Conservation (phyloP, 2,329 filamentous ascomycete species). For the Fusarium sambucinum region DNA sequence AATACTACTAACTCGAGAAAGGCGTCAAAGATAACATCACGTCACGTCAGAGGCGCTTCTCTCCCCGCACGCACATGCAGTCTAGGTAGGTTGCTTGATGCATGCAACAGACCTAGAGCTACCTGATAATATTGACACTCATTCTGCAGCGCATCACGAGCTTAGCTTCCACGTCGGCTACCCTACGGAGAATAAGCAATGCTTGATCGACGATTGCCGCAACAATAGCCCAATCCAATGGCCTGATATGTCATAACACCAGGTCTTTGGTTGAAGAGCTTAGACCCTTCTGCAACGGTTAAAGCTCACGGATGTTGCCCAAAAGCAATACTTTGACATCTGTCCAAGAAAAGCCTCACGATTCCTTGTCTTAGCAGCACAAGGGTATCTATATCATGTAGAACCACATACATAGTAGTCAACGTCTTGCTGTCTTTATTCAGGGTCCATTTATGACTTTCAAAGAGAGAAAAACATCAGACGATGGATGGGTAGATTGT, state of each 20-base stretch:
- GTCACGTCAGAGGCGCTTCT: slow-evolving; percentile 40
- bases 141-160: slow-evolving; percentile 35
- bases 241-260: slow-evolving; percentile 15
- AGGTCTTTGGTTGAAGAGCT: background rate
- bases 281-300: slow-evolving; percentile 20
- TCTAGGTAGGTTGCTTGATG: slow-evolving; percentile 24
- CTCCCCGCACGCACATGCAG: slow-evolving; percentile 26
- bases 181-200: slow-evolving; percentile 27
- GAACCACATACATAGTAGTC: background rate
- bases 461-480: background rate
- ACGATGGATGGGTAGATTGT: slow-evolving; percentile 6
- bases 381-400: slow-evolving; percentile 26
- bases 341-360: slow-evolving; percentile 7
- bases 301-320: slow-evolving; percentile 10
- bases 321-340: slow-evolving; percentile 21
- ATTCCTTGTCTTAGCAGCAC: slow-evolving; percentile 16
- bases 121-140: slow-evolving; percentile 11
- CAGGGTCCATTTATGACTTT: slow-evolving; percentile 22
- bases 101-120: slow-evolving; percentile 27
- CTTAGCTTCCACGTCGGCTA: slow-evolving; percentile 2
- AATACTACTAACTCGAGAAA: background rate
- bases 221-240: slow-evolving; percentile 14
- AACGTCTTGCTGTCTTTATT: slow-evolving; percentile 2
- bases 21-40: slow-evolving; percentile 25
- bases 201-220: slow-evolving; percentile 33